Conservation (phyloP, 2,329 filamentous ascomycete genomes). For the Fusarium longipes region DNA sequence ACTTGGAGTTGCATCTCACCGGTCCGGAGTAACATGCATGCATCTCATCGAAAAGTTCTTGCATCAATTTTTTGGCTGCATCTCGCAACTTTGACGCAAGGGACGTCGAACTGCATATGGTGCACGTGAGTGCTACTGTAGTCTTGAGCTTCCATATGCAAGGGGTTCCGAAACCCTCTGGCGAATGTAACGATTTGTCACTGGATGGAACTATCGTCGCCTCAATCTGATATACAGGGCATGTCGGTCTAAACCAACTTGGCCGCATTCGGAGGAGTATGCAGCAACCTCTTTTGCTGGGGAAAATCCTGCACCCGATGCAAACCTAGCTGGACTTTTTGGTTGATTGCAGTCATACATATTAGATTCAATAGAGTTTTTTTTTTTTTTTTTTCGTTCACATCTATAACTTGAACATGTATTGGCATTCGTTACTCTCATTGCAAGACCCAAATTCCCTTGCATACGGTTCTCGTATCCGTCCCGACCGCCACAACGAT, state of each 20-base stretch:
- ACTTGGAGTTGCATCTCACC: conserved; percentile 28
- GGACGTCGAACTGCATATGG: conserved; percentile 14
- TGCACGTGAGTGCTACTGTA: conserved; percentile 2
- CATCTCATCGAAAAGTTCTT: conserved; percentile 23
- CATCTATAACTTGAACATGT: background rate
- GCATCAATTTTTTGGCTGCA: conserved; percentile 30
- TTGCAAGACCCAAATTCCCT: conserved; percentile 8
- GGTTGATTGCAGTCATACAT: conserved; percentile 5
- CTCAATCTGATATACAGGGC: conserved; percentile 6
- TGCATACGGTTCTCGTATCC: conserved; percentile 27
- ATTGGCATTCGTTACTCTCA: background rate
- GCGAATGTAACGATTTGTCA: conserved; percentile 18
- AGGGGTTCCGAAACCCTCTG: conserved; percentile 29
- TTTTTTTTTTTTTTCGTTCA: no score
- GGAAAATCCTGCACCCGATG: conserved; percentile 7
- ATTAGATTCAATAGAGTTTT: background rate
- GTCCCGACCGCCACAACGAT: conserved; percentile 8
- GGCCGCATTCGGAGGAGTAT: conserved; percentile 21
- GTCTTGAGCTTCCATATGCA: conserved; percentile 25
- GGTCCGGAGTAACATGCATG: conserved; percentile 25
- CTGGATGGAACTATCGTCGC: background rate
- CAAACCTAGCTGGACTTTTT: conserved; percentile 6
- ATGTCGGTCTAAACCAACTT: conserved; percentile 12
- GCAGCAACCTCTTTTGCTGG: conserved; percentile 15
- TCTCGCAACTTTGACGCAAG: conserved; percentile 28